Evolutionary conservation across 202 grass and related monocot genomes (phyloP).

Genomic region (Elaeis oleifera): DNA sequence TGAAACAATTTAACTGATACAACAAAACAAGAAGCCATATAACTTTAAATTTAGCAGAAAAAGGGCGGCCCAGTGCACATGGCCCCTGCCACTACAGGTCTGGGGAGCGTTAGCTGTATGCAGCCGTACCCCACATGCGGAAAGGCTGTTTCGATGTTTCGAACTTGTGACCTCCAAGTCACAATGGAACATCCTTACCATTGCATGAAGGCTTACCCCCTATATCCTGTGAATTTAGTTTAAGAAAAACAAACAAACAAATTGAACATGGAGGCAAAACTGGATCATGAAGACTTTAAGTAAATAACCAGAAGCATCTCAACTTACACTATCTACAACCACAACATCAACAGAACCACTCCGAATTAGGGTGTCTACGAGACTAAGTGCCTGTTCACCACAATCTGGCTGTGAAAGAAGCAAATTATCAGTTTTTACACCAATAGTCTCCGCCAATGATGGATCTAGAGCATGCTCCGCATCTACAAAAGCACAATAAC

Average conservation of each 20-base stretch:
- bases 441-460: constrained; percentile 75
- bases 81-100: no score
- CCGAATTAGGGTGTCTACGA: constrained; percentile 90
- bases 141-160: no score
- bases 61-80: no score
- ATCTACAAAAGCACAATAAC: constrained; percentile 95
- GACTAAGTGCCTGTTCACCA: constrained; percentile 90
- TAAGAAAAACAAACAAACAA: neutral
- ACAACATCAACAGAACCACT: constrained; percentile 99
- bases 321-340: constrained; percentile 97
- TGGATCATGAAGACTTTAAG: neutral
- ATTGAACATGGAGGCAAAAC: neutral
- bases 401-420: constrained; percentile 86
- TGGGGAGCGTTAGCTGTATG: no score
- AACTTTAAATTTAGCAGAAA: no score
- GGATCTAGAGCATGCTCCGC: constrained; percentile 97
- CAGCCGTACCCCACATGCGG: no score
- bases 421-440: constrained; percentile 75
- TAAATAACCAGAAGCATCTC: constrained; percentile 8
- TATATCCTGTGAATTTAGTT: neutral
- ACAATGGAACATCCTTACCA: no score
- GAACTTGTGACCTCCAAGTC: no score
- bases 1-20: no score
- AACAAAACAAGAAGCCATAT: neutral
- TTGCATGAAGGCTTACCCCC: neutral